Evolutionary conservation across 306 rosid species (phyloP), one percentile per base, ranked within the genome.

Genomic region (Dalbergia cochinchinensis): DNA sequence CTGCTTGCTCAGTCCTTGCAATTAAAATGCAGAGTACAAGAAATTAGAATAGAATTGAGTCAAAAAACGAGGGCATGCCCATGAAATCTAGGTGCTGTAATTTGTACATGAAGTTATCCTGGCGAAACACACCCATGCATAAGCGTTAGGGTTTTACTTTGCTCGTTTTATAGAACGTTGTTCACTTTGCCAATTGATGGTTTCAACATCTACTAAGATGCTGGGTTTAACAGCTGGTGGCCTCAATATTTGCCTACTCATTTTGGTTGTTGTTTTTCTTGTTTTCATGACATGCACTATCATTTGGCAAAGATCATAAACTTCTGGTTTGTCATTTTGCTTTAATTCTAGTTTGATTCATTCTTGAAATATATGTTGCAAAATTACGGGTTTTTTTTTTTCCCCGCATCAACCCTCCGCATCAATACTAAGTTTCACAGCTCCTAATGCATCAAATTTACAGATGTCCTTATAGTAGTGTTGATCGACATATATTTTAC

Each of bases 111-210:
- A 33, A 76, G 42, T 26, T 74, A 54, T 73, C 51, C 10, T 14
- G 50, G 26, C 47, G 65, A 67, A 74, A 75, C 51, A 50, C 37
- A 53, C 72, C 47, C n/a, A 13, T 39, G 20, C 78, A 60, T 69
- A 51, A 67, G n/a, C 34, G 59, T 54, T 57, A n/a, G 75, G 75
- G 59, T 54, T 53, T 44, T 68, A 69, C 54, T 34, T 33, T 58
- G 39, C 31, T 33, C 59, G 51, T 69, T 69, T 31, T 44, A 16
- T 67, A 41, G 18, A 13, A 11, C 65, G 55, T 50, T 14, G 9
- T n/a, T 5, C 45, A 37, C 66, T 41, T 39, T 16, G 41, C 42
- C 12, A 57, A 16, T 47, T 16, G 35, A 44, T 42, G 61, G 59
- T 60, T 2, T 57, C 19, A 42, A 9, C 20, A 20, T 12, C 16